Evolutionary conservation across 164 flowering plant genomes (phyloP).

Genomic region (Piper longum): DNA sequence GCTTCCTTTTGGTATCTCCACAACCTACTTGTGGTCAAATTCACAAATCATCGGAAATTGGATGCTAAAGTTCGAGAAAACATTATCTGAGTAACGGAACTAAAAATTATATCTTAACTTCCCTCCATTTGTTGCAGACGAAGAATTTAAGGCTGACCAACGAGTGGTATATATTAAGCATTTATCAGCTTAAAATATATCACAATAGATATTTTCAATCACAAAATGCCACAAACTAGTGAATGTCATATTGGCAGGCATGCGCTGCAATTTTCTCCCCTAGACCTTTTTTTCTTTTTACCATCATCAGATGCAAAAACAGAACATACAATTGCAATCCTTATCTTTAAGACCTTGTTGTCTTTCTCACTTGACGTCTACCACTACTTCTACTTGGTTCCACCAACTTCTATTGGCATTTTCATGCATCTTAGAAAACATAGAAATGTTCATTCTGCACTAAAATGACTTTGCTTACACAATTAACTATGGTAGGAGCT

Average conservation of each 20-base stretch:
- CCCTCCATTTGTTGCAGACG: background rate
- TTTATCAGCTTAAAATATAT: background rate
- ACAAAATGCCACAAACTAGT: too few species aligned
- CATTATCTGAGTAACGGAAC: too few species aligned
- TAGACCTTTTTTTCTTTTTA: background rate
- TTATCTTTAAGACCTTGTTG: background rate
- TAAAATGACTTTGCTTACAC: slow-evolving; percentile 18
- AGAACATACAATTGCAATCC: background rate
- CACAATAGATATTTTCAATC: background rate
- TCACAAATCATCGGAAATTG: background rate
- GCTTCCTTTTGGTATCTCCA: slow-evolving; percentile 75
- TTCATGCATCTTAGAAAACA: background rate
- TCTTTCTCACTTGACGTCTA: background rate
- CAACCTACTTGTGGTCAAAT: slow-evolving; percentile 29
- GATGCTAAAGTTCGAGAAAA: too few species aligned
- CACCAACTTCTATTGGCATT: background rate
- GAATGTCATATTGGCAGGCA: too few species aligned
- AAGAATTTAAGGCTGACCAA: background rate
- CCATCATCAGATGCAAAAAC: background rate
- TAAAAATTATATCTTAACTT: background rate
- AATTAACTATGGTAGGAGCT: slow-evolving; percentile 46
- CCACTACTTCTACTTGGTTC: too few species aligned
- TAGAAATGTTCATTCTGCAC: background rate
- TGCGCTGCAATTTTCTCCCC: too few species aligned
- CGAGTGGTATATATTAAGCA: background rate